Conservation (phyloP, 495 filamentous ascomycete genomes). For the Staphylotrichum tortipilum region DNA sequence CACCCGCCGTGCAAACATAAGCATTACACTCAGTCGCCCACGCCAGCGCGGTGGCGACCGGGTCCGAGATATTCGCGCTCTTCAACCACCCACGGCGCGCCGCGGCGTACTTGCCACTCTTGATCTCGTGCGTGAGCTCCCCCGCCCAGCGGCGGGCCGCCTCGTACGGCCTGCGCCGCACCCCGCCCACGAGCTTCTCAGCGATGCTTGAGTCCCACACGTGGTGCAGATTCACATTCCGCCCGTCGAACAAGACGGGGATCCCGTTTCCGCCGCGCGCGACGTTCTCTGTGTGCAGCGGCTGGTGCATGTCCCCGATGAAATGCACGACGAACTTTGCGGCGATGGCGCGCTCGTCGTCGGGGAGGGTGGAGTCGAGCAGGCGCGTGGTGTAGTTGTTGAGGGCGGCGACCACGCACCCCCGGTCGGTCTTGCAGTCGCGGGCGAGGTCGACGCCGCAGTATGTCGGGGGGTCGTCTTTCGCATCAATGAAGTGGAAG, state of each 20-base stretch:
- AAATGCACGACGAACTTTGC: slow-evolving; percentile 60
- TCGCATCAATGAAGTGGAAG: slow-evolving; percentile 66
- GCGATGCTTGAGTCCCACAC: slow-evolving; percentile 56
- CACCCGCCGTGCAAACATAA: slow-evolving; percentile 47
- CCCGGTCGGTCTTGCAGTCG: slow-evolving; percentile 48
- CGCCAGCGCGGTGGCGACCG: slow-evolving; percentile 41
- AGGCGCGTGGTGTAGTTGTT: slow-evolving; percentile 49
- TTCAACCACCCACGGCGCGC: slow-evolving; percentile 38
- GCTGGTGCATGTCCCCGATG: slow-evolving; percentile 59
- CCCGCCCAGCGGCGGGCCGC: slow-evolving; percentile 46
- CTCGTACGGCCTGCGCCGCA: slow-evolving; percentile 29
- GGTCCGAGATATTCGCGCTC: slow-evolving; percentile 42
- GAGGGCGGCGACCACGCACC: slow-evolving; percentile 56
- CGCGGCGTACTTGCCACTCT: slow-evolving; percentile 36
- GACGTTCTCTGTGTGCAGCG: slow-evolving; percentile 53
- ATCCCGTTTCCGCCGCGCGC: slow-evolving; percentile 54
- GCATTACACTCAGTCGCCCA: slow-evolving; percentile 58
- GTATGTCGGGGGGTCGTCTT: slow-evolving; percentile 50
- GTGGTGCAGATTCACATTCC: slow-evolving; percentile 47
- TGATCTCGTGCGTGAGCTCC: slow-evolving; percentile 43
- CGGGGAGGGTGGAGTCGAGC: slow-evolving; percentile 35
- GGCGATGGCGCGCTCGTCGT: slow-evolving; percentile 38
- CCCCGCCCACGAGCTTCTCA: slow-evolving; percentile 49
- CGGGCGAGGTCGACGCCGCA: slow-evolving; percentile 53
- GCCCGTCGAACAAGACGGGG: slow-evolving; percentile 44